Conservation (phyloP, 2,329 filamentous ascomycete genomes). For the Lecanoromycetidae sp. region DNA sequence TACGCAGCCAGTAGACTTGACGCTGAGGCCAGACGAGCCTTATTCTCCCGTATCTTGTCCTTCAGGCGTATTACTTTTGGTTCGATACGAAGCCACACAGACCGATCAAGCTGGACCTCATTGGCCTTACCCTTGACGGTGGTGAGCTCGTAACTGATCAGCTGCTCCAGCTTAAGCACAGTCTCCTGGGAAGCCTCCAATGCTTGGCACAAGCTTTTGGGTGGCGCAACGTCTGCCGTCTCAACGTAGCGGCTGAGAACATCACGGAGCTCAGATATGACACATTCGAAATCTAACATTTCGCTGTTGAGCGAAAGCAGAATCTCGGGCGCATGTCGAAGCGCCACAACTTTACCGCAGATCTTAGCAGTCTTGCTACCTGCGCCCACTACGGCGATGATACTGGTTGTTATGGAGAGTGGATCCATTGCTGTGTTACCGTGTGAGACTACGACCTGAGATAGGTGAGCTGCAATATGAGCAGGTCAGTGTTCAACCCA, state of each 20-base stretch:
- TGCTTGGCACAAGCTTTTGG: not conserved
- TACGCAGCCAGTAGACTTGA: not conserved
- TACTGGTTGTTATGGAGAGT: conserved; percentile 11
- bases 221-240: not conserved
- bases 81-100: not conserved
- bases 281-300: conserved; percentile 8
- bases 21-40: not conserved
- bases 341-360: not conserved
- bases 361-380: conserved; percentile 1
- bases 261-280: not conserved
- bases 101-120: not conserved
- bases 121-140: not conserved
- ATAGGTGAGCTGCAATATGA: too few species aligned
- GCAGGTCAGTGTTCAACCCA: too few species aligned
- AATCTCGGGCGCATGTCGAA: conserved; percentile 4
- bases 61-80: not conserved
- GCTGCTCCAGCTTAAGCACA: not conserved
- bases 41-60: not conserved
- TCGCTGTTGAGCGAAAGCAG: conserved; percentile 15
- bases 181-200: not conserved
- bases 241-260: not conserved
- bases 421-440: too few species aligned
- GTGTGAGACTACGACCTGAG: too few species aligned
- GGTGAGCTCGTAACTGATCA: conserved; percentile 11
- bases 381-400: conserved; percentile 9